Evolutionary conservation across 163 green algal species (phyloP), one percentile per base, ranked within the genome.

Genomic region (Chlamydomonas reinhardtii): DNA sequence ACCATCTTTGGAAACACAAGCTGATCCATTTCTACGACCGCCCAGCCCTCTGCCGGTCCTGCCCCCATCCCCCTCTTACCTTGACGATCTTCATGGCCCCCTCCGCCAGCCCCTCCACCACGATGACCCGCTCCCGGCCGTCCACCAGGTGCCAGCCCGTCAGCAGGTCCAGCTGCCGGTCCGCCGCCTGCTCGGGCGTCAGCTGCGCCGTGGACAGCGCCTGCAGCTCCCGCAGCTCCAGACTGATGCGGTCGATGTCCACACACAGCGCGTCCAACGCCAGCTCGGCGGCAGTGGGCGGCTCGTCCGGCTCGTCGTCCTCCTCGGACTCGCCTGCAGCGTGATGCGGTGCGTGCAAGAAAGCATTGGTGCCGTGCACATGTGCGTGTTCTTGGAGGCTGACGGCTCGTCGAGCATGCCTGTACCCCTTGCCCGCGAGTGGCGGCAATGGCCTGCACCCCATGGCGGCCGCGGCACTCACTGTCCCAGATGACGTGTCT

Each of bases 141-240:
- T 94, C 92, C 64, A 95, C 89, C 83, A 96, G 74, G 84, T 96
- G 93, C 83, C 93, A 96, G 17, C 91, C 92, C 31, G 92, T 95
- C 29, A 95, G 76, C 35, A 95, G 35, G 73, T 95, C 92, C 19
- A 92, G 59, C 31, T 37, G 32, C 17, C 74, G 77, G 77, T 91
- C 70, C n/a, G n/a, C 34, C 2, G 83, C 68, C 78, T 92, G 80
- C 29, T 90, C 77, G 16, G 84, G 56, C 19, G 27, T 82, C 69
- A 95, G 88, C 75, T 92, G 87, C 31, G 8, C 39, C 11, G 89
- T 94, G 32, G 90, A 92, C 74, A 95, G 80, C 6, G 64, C 74
- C 91, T 94, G 91, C 68, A 91, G 59, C 65, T 93, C 73, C 69
- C 83, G 56, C 39, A 82, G 84, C 69, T 94, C 91, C 71, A 94